Evolutionary conservation across 2,329 filamentous ascomycete species (phyloP).

Genomic region (Simplicillium aogashimaense): DNA sequence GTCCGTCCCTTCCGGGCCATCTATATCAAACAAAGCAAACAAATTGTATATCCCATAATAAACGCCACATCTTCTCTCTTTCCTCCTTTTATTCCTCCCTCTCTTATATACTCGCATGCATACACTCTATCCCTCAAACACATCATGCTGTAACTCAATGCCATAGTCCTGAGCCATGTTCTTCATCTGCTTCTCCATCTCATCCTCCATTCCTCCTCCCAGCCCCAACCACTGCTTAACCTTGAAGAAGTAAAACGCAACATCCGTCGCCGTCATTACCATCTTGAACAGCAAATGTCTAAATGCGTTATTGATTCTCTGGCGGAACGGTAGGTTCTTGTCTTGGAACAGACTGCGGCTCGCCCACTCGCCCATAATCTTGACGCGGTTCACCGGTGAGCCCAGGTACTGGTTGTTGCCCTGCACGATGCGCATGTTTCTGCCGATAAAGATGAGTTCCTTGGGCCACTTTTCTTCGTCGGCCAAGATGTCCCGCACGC

Average conservation of each 20-base stretch:
- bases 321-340: constrained; percentile 47
- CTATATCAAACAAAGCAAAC: no score
- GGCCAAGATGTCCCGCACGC: constrained; percentile 57
- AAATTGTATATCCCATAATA: no score
- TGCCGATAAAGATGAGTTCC: constrained; percentile 84
- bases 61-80: no score
- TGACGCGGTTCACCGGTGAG: constrained; percentile 82
- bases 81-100: no score
- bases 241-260: constrained; percentile 76
- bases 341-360: constrained; percentile 73
- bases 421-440: constrained; percentile 88
- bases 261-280: constrained; percentile 66
- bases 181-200: constrained; percentile 80
- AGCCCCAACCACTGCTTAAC: constrained; percentile 65
- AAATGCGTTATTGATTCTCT: constrained; percentile 61
- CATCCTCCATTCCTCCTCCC: constrained; percentile 86
- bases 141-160: constrained; percentile 76
- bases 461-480: constrained; percentile 85
- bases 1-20: no score
- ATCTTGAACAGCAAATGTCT: constrained; percentile 73
- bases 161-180: constrained; percentile 85
- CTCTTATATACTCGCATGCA: no score
- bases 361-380: constrained; percentile 89
- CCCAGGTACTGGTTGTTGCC: constrained; percentile 88
- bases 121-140: constrained; percentile 67